These are phyloP conservation scores for Apiospora aurea DNA, from an alignment of 2,329 filamentous ascomycete genomes.

Conservation along the genomic window DNA sequence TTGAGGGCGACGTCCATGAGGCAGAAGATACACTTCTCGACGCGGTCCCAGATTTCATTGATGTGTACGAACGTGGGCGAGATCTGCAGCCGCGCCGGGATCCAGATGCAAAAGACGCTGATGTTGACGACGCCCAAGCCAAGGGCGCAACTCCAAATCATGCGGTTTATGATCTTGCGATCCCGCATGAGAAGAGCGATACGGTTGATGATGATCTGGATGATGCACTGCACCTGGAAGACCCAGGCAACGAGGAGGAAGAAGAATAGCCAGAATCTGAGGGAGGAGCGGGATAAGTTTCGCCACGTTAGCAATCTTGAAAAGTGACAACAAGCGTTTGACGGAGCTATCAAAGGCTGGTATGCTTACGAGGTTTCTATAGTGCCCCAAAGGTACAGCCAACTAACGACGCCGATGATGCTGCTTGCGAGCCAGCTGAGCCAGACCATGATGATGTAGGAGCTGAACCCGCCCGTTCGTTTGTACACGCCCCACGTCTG, in stretches of 20 bases:
- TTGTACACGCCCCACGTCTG: conserved; percentile 38
- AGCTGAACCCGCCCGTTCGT: conserved; percentile 36
- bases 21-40: conserved; percentile 56
- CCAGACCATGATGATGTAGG: conserved; percentile 47
- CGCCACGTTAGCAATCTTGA: background rate
- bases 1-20: conserved; percentile 54
- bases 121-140: conserved; percentile 55
- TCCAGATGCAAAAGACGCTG: conserved; percentile 58
- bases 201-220: conserved; percentile 60
- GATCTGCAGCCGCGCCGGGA: conserved; percentile 53
- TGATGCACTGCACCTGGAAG: conserved; percentile 52
- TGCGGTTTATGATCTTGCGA: conserved; percentile 40
- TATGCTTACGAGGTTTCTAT: conserved; percentile 19
- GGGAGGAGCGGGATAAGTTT: no score
- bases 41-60: conserved; percentile 58
- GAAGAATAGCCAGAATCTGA: conserved; percentile 26
- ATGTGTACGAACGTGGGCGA: conserved; percentile 46
- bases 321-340: background rate
- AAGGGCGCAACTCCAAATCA: conserved; percentile 51
- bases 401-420: conserved; percentile 38
- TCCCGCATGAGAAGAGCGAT: conserved; percentile 52
- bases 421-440: conserved; percentile 39
- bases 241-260: conserved; percentile 39
- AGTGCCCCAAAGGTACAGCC: conserved; percentile 33
- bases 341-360: background rate